Evolutionary conservation across 2,329 filamentous ascomycete genomes (phyloP), one percentile per base, ranked within the genome.

Genomic region (Stagonosporopsis vannaccii): DNA sequence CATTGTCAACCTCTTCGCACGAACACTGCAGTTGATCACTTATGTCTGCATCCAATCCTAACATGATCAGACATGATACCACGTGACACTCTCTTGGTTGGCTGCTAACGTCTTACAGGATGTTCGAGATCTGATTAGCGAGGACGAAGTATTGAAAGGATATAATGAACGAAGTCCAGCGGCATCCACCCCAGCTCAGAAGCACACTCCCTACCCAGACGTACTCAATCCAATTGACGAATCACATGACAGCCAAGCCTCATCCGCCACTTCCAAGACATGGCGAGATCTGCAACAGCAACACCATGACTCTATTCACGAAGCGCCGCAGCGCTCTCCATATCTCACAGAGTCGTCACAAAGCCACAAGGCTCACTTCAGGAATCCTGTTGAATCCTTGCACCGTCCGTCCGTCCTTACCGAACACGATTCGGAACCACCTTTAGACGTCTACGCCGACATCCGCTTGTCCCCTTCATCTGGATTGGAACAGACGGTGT

Each of bases 121-220:
- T 17, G 58, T 66, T 11, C 42, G 45, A 23, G 65, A 65, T 17
- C 42, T 69, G 2, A 25, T 66, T n/a, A 9, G 25, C 6, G 60
- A 69, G 45, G 59, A 67, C 23, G 30, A 53, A 48, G 62, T 25
- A 20, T 48, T 39, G 19, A 17, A 13, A 15, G 9, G 25, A 15
- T 5, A 25, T 8, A 7, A 26, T 17, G n/a, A 30, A n/a, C 23
- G 5, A n/a, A 48, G 19, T 37, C 49, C 15, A 30, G 28, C 28
- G 23, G 15, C 25, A 15, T 43, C 28, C 4, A n/a, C 6, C 1
- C 36, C 42, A 33, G 17, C 47, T 19, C 48, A 20, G 12, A 46
- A 42, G 9, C 6, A 39, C 20, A 51, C 47, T 13, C 32, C 36
- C 12, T 49, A 54, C 19, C 41, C 52, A 15, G 32, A 58, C 22